These are phyloP conservation scores for Ogataea zsoltii DNA, from an alignment of 805 yeast species.

Conservation along the genomic window DNA sequence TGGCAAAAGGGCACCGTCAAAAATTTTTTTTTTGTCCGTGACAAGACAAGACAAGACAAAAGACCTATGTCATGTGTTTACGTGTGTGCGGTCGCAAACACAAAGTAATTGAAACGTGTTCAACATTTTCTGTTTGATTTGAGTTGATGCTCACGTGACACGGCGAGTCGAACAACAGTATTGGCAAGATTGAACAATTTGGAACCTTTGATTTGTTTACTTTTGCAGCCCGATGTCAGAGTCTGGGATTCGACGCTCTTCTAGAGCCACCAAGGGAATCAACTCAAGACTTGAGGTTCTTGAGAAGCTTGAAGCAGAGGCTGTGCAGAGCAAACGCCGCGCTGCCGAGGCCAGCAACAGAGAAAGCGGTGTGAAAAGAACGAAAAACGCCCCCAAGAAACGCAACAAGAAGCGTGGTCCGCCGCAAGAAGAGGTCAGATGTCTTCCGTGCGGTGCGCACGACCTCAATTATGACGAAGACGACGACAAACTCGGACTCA, in stretches of 20 bases:
- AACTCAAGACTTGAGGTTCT: slow-evolving; percentile 36
- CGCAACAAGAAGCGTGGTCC: slow-evolving; percentile 14
- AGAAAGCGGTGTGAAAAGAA: slow-evolving; percentile 17
- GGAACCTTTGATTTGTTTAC: not conserved
- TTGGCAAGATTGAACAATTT: no score
- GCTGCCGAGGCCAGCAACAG: slow-evolving; percentile 11
- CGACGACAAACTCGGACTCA: slow-evolving; percentile 51
- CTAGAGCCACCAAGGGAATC: slow-evolving; percentile 44
- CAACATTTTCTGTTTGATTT: no score
- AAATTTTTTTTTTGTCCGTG: slow-evolving; percentile 11
- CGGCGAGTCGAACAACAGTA: no score
- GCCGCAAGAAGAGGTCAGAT: slow-evolving; percentile 49
- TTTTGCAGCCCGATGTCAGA: slow-evolving; percentile 14
- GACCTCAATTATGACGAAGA: slow-evolving; percentile 59
- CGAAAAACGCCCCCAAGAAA: slow-evolving; percentile 24
- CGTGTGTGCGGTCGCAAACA: no score
- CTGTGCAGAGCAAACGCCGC: slow-evolving; percentile 10
- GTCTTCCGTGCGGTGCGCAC: slow-evolving; percentile 62
- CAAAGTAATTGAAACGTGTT: no score
- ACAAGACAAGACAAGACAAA: not conserved
- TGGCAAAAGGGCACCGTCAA: slow-evolving; percentile 9
- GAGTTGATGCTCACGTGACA: no score
- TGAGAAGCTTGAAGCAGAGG: slow-evolving; percentile 13
- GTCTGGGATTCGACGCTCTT: slow-evolving; percentile 39
- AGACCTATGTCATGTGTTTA: not conserved